These are phyloP conservation scores for Mucor sp. DNA, from an alignment of 371 early-diverging fungal genomes.

Conservation along the genomic window DNA sequence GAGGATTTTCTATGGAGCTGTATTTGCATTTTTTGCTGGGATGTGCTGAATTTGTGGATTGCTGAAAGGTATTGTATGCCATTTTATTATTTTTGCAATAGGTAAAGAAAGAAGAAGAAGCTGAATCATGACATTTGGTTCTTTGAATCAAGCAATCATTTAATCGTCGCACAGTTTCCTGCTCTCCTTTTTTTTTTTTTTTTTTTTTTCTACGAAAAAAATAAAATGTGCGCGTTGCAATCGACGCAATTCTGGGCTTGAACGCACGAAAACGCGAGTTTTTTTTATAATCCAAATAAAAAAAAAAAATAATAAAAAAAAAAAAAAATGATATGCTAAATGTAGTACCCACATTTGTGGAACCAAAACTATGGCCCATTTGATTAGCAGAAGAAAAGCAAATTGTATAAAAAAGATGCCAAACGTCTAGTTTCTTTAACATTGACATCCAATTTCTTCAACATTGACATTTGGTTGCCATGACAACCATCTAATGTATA, in stretches of 20 bases:
- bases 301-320: background rate
- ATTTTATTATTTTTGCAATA: constrained; percentile 6
- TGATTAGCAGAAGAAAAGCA: background rate
- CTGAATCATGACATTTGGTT: background rate
- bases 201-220: background rate
- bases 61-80: background rate
- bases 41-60: background rate
- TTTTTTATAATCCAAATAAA: background rate
- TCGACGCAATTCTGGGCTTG: background rate
- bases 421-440: background rate
- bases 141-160: background rate
- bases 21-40: background rate
- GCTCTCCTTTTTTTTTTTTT: background rate
- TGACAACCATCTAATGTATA: background rate
- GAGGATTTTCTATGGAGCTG: background rate
- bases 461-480: background rate
- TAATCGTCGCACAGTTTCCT: background rate
- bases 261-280: constrained; percentile 3
- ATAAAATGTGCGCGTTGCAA: background rate
- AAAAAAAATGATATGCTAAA: background rate
- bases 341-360: background rate
- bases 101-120: background rate
- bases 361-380: background rate
- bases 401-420: background rate
- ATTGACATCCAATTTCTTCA: background rate